Conservation (phyloP, 2,329 filamentous ascomycete genomes). For the Elsinoe australis region DNA sequence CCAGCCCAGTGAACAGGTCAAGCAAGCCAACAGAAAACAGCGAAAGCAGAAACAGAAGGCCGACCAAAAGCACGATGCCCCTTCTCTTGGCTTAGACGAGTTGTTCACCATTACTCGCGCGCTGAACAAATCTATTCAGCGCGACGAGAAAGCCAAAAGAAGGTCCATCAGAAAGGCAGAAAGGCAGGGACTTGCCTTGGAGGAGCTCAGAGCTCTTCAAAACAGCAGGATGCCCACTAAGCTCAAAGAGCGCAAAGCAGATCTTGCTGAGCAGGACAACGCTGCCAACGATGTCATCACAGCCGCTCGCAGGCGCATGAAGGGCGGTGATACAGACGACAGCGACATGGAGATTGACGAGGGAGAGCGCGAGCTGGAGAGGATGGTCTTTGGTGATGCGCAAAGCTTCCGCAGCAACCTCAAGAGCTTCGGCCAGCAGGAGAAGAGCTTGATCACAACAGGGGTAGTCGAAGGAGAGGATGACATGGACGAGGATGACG, state of each 20-base stretch:
- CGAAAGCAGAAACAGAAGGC: background rate
- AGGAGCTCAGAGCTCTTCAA: background rate
- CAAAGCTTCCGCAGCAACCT: conserved; percentile 61
- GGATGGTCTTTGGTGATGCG: conserved; percentile 79
- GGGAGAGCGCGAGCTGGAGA: conserved; percentile 68
- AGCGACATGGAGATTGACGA: conserved; percentile 54
- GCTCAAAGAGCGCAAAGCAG: background rate
- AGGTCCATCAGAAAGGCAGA: background rate
- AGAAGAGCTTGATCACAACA: background rate
- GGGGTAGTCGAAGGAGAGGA: conserved; percentile 11
- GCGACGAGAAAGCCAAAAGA: background rate
- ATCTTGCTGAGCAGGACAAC: background rate
- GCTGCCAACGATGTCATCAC: background rate
- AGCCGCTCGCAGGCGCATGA: conserved; percentile 2
- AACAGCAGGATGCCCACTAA: background rate
- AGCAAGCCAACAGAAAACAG: too few species aligned
- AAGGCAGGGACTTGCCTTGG: conserved; percentile 2
- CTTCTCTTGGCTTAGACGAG: background rate
- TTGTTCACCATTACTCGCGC: background rate
- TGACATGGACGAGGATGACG: conserved; percentile 42
- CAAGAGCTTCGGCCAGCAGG: conserved; percentile 9
- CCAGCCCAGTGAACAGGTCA: too few species aligned
- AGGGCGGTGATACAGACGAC: conserved; percentile 6
- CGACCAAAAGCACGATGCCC: background rate
- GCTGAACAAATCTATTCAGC: background rate